Base-by-base conservation (phyloP, 2,329 filamentous ascomycete species). In the Monosporascus sp. region DNA sequence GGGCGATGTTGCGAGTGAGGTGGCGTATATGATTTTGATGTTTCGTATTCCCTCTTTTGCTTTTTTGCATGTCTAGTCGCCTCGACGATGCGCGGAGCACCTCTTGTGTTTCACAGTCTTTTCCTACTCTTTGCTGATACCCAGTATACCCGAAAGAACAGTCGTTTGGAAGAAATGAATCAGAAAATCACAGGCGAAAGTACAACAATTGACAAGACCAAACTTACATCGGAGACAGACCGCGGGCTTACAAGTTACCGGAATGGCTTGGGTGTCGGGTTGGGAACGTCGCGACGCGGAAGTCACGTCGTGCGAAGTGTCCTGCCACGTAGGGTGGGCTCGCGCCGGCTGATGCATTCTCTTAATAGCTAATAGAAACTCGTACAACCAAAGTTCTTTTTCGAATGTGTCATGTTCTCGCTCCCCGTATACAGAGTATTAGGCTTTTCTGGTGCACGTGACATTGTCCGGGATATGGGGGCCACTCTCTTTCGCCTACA, bases 101-200 rank as follows among this genome's bases (percentile, higher is more conserved):
- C 60, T 60, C 59, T 58, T 62, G 52, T 56, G 59, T 60, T 62
- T 62, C 51, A 57, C 52, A 60, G 24, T 57, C 54, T 61, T 68
- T 68, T 68, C 62, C 62, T 65, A 64, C 57, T 57, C 49, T 65
- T 63, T 62, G 60, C 66, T 68, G 66, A 69, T 69, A 69, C 66
- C 66, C 66, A 69, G 65, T 69, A 68, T 69, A 69, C 66, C 65
- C 65, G 54, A 59, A 59, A 58, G 54, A 58, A 62, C 62, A 62
- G 59, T 66, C 62, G 51, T 66, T 67, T 62, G 60, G 60, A 62
- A 60, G 56, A 60, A 57, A 53, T 54, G 57, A 55, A 59, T 56
- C 54, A 60, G 58, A 58, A 62, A 55, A 59, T 55, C 55, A 54
- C 52, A 52, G 57, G 58, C 54, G 24, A 6, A 46, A 41, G 38